Evolutionary conservation across 2,329 filamentous ascomycete genomes (phyloP).

Genomic region (Pyrenochaeta sp.): DNA sequence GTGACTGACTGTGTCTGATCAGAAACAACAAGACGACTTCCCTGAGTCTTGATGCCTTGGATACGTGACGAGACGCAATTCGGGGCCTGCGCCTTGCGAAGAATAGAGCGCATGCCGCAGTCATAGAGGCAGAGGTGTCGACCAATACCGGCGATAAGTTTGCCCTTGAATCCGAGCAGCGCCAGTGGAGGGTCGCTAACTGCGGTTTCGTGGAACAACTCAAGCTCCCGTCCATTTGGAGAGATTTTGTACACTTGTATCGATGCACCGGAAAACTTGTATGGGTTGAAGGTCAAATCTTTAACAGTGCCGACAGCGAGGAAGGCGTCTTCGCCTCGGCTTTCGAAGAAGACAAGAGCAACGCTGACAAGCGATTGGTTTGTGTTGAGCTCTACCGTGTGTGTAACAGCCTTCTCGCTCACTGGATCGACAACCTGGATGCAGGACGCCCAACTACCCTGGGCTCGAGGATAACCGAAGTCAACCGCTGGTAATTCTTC

Average conservation of each 20-base stretch:
- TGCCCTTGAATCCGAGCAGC: constrained; percentile 92
- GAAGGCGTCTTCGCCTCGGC: constrained; percentile 83
- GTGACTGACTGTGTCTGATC: constrained; percentile 93
- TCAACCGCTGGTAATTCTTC: constrained; percentile 76
- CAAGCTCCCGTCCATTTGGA: constrained; percentile 84
- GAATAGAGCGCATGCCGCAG: constrained; percentile 87
- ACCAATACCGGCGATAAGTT: constrained; percentile 84
- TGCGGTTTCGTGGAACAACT: constrained; percentile 96
- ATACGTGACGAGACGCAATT: constrained; percentile 82
- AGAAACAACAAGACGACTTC: constrained; percentile 87
- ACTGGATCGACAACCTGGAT: constrained; percentile 91
- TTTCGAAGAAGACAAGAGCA: constrained; percentile 83
- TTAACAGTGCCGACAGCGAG: constrained; percentile 95
- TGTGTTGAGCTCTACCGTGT: constrained; percentile 81
- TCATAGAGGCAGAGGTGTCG: constrained; percentile 87
- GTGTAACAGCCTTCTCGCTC: constrained; percentile 72
- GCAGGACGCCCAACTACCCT: constrained; percentile 92
- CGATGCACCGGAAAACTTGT: constrained; percentile 75
- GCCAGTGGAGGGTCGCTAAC: constrained; percentile 89
- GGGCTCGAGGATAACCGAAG: constrained; percentile 86
- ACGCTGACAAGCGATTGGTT: constrained; percentile 93
- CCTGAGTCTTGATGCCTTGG: constrained; percentile 86
- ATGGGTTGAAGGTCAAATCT: constrained; percentile 82
- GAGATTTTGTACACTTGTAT: constrained; percentile 93
- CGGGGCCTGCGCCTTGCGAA: constrained; percentile 85